Evolutionary conservation across 441 rosid species (phyloP).

Genomic region (Mallotus repandus): DNA sequence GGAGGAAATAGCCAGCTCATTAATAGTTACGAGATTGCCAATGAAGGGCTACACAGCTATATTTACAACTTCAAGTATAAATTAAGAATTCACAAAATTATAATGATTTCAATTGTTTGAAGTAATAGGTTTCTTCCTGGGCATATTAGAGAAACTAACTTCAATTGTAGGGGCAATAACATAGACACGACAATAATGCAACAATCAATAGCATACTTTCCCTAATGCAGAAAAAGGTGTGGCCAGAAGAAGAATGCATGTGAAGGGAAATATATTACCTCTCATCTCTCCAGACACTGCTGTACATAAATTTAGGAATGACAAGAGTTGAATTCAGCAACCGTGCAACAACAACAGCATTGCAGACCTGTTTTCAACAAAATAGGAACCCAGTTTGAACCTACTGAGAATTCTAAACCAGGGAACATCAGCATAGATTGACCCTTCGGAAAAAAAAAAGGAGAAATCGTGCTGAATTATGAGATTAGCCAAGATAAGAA

Average conservation of each 20-base stretch:
- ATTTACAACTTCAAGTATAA: background rate
- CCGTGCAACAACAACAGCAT: conserved; percentile 84
- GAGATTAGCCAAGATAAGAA: conserved; percentile 8
- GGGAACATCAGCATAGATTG: background rate
- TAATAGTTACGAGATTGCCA: background rate
- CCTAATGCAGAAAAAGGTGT: background rate
- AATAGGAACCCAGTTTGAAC: conserved; percentile 24
- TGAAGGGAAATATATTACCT: conserved; percentile 51
- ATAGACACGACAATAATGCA: background rate
- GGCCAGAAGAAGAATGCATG: background rate
- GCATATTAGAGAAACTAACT: background rate
- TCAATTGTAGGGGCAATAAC: background rate
- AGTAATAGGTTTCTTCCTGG: background rate
- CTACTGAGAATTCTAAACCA: conserved; percentile 3
- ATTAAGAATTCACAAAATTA: conserved; percentile 4
- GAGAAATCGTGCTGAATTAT: background rate
- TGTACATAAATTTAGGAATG: conserved; percentile 88
- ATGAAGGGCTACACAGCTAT: background rate
- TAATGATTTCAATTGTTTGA: background rate
- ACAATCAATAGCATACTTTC: background rate
- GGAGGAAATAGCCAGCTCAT: background rate
- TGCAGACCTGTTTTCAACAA: conserved; percentile 66
- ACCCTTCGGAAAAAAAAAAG: conserved; percentile 16
- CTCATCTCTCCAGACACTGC: conserved; percentile 90
- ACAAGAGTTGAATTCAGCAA: conserved; percentile 88